Evolutionary conservation across 129 eudicot species (phyloP).

Genomic region (Cynara cardunculus): DNA sequence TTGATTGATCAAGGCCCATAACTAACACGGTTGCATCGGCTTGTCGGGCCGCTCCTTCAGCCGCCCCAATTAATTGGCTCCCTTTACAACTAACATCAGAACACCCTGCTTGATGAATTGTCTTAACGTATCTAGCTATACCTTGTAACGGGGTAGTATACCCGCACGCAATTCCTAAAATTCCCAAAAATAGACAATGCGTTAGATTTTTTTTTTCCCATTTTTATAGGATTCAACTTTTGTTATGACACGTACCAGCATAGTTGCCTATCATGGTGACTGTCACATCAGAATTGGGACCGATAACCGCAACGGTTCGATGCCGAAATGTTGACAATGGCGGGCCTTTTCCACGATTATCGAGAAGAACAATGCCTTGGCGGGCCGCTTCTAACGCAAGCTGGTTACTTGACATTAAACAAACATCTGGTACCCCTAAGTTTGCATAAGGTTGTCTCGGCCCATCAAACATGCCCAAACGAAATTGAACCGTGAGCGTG

Average conservation of each 20-base stretch:
- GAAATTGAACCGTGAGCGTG: slow-evolving; percentile 72
- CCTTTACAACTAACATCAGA: slow-evolving; percentile 51
- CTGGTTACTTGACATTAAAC: slow-evolving; percentile 64
- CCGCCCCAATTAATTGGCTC: slow-evolving; percentile 55
- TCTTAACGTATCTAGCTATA: slow-evolving; percentile 69
- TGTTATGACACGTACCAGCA: slow-evolving; percentile 53
- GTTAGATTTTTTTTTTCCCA: neutral
- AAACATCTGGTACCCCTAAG: slow-evolving; percentile 69
- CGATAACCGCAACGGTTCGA: slow-evolving; percentile 76
- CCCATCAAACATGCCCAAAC: slow-evolving; percentile 95
- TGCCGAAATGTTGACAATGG: slow-evolving; percentile 61
- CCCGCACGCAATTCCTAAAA: slow-evolving; percentile 71
- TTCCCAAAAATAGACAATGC: neutral
- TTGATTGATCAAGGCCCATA: slow-evolving; percentile 80
- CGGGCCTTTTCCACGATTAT: slow-evolving; percentile 54
- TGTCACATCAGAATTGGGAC: slow-evolving; percentile 92
- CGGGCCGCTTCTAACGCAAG: slow-evolving; percentile 94
- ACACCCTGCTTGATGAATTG: slow-evolving; percentile 81
- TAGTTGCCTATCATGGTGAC: slow-evolving; percentile 94
- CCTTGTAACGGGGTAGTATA: slow-evolving; percentile 87
- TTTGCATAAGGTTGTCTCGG: slow-evolving; percentile 64
- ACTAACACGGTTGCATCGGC: slow-evolving; percentile 92
- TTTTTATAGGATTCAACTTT: neutral
- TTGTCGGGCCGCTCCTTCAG: slow-evolving; percentile 66
- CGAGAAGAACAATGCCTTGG: slow-evolving; percentile 80